Evolutionary conservation across 495 filamentous ascomycete genomes (phyloP).

Genomic region (Aspergillus sclerotioniger): DNA sequence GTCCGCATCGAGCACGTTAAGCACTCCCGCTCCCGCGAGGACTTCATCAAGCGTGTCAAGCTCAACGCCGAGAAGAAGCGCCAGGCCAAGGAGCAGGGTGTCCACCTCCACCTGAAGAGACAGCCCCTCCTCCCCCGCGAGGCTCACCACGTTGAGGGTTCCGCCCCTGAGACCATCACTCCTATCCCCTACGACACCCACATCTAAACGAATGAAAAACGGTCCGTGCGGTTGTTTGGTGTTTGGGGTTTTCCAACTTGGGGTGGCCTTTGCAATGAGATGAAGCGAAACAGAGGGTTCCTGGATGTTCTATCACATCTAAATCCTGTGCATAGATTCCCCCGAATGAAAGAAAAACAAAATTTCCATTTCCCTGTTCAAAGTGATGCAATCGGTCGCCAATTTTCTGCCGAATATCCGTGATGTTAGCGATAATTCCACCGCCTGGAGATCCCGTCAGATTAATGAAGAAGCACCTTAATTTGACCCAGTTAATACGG

Average conservation of each 20-base stretch:
- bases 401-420: not conserved
- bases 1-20: conserved; percentile 96
- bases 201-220: conserved; percentile 66
- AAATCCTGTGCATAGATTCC: conserved; percentile 51
- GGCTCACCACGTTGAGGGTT: conserved; percentile 73
- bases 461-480: not conserved
- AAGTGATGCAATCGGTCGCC: not conserved
- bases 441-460: not conserved
- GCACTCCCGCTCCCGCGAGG: conserved; percentile 88
- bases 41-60: conserved; percentile 96
- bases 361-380: conserved; percentile 38
- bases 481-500: not conserved
- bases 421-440: not conserved
- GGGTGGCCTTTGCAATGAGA: conserved; percentile 45
- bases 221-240: conserved; percentile 46
- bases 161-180: conserved; percentile 84
- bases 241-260: conserved; percentile 44
- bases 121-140: conserved; percentile 78
- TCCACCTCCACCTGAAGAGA: conserved; percentile 86
- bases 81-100: conserved; percentile 86
- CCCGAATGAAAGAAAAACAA: conserved; percentile 52
- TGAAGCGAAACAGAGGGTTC: conserved; percentile 41
- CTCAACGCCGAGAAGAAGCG: conserved; percentile 86
- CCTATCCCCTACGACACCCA: conserved; percentile 97
- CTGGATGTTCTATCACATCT: conserved; percentile 43